Base-by-base conservation (phyloP, 148 eudicot species). In the Heliosperma pusillum region DNA sequence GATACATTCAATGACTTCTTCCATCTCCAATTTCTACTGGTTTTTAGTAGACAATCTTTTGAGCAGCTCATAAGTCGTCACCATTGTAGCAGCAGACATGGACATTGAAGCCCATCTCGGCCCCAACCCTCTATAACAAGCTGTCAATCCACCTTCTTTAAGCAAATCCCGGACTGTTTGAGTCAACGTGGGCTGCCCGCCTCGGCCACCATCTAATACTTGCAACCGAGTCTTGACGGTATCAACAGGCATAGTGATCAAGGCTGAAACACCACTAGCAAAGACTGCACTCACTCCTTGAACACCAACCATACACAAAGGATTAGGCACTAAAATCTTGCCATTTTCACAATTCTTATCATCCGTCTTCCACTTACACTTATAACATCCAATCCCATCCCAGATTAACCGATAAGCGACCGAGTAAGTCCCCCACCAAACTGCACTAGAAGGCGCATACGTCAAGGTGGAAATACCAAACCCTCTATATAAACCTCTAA, bases 61-160 rank as follows among this genome's bases (percentile, higher is more conserved):
- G 62, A 89, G 88, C 77, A 89, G 79, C 88, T 89, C 92, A 70
- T 89, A 89, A 5, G 92, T 89, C 30, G 92, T 89, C 70, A 89
- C 87, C 92, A 89, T 89, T 0, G 92, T 85, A 22, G 92, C 85
- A 0, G 92, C 92, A 5, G 92, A 87, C 88, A 89, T 81, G 19
- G 92, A 89, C 90, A 87, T 89, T 24, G 92, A 89, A 50, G 90
- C 92, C 86, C 92, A 89, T 7, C 92, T 81, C 10, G 92, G 92
- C 17, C 92, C 90, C 74, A 89, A 74, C 55, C 92, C 92, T 76
- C 92, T 62, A 55, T 87, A 89, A 47, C 92, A 89, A 80, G 92
- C 92, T 60, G 78, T 63, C 82, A 89, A 85, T 9, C 90, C 92
- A 7, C 92, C 92, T 77, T 89, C 92, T 78, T 82, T 84, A 10